These are phyloP conservation scores for Hypoxylon lienhwacheense DNA, from an alignment of 495 filamentous ascomycete genomes.

Conservation along the genomic window DNA sequence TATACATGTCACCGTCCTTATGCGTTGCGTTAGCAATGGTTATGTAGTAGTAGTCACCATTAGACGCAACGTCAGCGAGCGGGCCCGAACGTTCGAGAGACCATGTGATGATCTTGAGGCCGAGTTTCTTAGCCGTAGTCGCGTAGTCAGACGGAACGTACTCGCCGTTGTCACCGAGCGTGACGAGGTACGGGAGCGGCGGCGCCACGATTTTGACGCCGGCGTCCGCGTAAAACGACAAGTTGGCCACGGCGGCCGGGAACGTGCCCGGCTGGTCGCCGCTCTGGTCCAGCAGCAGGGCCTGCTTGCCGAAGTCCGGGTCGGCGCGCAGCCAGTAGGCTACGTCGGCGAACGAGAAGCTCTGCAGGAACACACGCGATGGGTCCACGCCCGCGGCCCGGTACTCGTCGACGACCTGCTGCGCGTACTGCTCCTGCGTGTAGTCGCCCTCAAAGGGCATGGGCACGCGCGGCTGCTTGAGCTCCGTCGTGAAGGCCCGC, in stretches of 20 bases:
- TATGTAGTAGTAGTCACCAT: constrained; percentile 57
- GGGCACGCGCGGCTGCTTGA: constrained; percentile 59
- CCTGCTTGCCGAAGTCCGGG: constrained; percentile 59
- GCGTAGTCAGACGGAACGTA: constrained; percentile 50
- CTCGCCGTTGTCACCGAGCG: constrained; percentile 38
- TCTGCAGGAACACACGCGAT: constrained; percentile 61
- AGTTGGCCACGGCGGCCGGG: constrained; percentile 49
- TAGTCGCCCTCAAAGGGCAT: constrained; percentile 65
- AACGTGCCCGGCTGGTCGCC: constrained; percentile 51
- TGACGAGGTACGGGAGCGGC: constrained; percentile 47
- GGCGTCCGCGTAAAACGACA: constrained; percentile 48
- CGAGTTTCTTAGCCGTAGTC: constrained; percentile 53
- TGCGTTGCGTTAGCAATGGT: constrained; percentile 53
- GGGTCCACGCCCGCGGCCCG: constrained; percentile 53
- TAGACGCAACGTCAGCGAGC: constrained; percentile 47
- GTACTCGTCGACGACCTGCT: constrained; percentile 63
- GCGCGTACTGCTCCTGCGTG: constrained; percentile 59
- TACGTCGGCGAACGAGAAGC: constrained; percentile 61
- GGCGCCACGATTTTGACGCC: constrained; percentile 51
- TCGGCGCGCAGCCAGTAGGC: constrained; percentile 63
- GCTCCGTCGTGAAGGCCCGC: constrained; percentile 61
- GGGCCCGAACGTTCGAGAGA: constrained; percentile 62
- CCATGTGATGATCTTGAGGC: constrained; percentile 62
- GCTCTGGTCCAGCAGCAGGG: constrained; percentile 60
- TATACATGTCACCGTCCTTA: constrained; percentile 61